Base-by-base conservation (phyloP, 2,329 filamentous ascomycete species). In the Diplocarpon rosae region DNA sequence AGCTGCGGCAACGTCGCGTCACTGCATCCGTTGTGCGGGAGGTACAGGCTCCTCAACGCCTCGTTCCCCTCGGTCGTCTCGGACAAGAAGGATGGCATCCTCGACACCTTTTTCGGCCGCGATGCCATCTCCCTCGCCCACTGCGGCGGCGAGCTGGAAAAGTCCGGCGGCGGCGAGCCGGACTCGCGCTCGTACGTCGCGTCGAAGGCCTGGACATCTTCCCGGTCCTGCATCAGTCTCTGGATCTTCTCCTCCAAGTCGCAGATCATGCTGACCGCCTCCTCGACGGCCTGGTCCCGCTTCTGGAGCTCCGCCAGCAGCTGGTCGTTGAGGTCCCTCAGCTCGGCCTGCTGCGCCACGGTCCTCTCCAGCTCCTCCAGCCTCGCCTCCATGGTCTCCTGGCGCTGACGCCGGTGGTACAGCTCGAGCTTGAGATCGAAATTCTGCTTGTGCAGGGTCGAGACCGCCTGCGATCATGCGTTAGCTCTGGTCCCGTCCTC, bases 371-470 rank as follows among this genome's bases (percentile, higher is more conserved):
- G 70, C 7, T 63, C 60, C 49, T 78, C 73, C 14, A 84, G 54
- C 33, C 70, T 68, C 29, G 72, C 68, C 56, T 85, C 79, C 29
- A 85, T 56, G 16, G 65, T 66, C 8, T 69, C 69, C 56, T 83
- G 78, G 42, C 73, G 71, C 62, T 86, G 75, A 24, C 82, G 71
- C 6, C 80, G 72, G 57, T 86, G 80, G 53, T 74, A 84, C 1
- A 87, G 63, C 58, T 86, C 81, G 28, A 86, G 67, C 61, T 87
- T 86, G 34, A 87, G 69, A 52, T 85, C 81, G 53, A 86, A 87
- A 56, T 86, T 87, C 63, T 85, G 76, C 59, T 87, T 87, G 60
- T 81, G 78, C 16, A 86, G 64, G 1, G 69, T 79, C 4, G 81
- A 83, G 42, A 85, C 65, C 43, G 79, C 75, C 72, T 83, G 39